phyloP scores from a whole-genome alignment of 352 stramenopile species.

The Thraustochytrium sp. region DNA sequence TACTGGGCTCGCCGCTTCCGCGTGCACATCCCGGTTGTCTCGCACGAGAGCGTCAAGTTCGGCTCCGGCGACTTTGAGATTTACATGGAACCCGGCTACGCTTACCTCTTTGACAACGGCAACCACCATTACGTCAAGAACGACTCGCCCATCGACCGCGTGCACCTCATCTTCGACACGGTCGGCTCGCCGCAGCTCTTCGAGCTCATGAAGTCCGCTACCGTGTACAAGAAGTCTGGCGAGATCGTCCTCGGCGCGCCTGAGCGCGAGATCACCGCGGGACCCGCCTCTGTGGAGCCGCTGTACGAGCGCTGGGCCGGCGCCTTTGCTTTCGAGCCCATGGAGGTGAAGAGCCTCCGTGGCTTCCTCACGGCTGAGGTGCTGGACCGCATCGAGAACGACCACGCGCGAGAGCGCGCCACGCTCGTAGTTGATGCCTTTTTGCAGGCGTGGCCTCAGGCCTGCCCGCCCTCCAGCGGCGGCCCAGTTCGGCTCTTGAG shows the following conservation, averaged over 20 bases:
- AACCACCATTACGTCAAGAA: constrained; percentile 24
- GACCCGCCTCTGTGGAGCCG: neutral
- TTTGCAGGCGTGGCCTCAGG: neutral
- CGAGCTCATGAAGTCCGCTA: neutral
- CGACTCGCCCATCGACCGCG: constrained; percentile 25
- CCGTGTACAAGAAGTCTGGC: neutral
- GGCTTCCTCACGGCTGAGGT: neutral
- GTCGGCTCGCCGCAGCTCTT: constrained; percentile 1
- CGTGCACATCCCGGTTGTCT: constrained; percentile 24
- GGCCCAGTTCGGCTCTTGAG: neutral
- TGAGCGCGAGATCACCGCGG: neutral
- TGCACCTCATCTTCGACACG: constrained; percentile 41
- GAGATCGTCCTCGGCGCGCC: neutral
- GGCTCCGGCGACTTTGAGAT: neutral
- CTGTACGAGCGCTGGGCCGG: neutral
- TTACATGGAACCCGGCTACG: constrained; percentile 38
- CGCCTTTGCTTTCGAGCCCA: neutral
- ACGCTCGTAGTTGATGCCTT: neutral
- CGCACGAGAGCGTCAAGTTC: constrained; percentile 25
- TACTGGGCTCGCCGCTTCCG: constrained; percentile 43
- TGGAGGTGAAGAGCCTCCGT: neutral
- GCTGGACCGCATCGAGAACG: neutral
- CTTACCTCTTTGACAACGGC: constrained; percentile 43
- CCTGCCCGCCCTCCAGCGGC: neutral
- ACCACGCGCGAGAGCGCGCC: neutral